phyloP scores from a whole-genome alignment of 805 yeast genomes.

The Jamesozyma piceae region DNA sequence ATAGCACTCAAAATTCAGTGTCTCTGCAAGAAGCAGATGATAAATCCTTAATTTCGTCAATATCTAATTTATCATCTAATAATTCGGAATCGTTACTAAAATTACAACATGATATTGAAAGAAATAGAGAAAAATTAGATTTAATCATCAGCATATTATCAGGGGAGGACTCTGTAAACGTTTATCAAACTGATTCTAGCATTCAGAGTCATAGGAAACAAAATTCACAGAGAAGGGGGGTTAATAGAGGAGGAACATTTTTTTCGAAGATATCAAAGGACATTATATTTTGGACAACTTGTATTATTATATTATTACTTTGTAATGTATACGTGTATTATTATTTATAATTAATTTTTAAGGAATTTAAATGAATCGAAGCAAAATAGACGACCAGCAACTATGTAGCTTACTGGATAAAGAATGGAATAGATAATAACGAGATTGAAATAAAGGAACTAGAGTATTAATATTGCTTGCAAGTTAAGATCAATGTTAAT shows the following conservation, averaged over 20 bases:
- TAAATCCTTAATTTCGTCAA: background rate
- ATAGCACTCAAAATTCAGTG: background rate
- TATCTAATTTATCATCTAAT: background rate
- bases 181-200: background rate
- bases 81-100: constrained; percentile 2
- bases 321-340: constrained; percentile 24
- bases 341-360: constrained; percentile 13
- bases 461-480: too few relatives aligned
- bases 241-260: background rate
- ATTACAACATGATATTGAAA: constrained; percentile 14
- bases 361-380: background rate
- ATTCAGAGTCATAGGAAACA: background rate
- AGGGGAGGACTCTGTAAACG: background rate
- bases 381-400: too few relatives aligned
- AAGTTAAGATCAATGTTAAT: too few relatives aligned
- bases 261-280: background rate
- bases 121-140: constrained; percentile 22
- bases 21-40: background rate
- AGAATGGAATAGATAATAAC: too few relatives aligned
- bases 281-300: constrained; percentile 20
- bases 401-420: too few relatives aligned
- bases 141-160: constrained; percentile 15
- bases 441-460: too few relatives aligned
- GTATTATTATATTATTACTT: constrained; percentile 24
- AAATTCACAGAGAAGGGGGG: too few relatives aligned